Base-by-base conservation (phyloP, 495 filamentous ascomycete species). In the Hypomontagnella submonticulosa region DNA sequence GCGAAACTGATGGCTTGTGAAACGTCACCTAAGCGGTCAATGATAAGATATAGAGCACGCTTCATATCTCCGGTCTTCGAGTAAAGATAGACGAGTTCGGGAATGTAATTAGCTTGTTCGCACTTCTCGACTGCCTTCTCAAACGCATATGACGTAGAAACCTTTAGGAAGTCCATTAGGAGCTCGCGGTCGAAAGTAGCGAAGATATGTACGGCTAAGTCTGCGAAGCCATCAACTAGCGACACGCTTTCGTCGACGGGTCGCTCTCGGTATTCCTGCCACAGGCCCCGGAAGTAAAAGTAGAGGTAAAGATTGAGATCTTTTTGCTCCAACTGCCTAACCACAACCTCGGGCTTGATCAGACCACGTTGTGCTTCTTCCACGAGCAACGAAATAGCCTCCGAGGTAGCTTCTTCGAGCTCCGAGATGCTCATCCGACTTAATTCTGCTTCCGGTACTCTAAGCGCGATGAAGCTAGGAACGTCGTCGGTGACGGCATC, bases 21-120 rank as follows among this genome's bases (percentile, higher is more conserved):
- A 41, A 98, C 92, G 68, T 98, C 93, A 56, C 86, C 86, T 4
- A 99, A 82, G 7, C 89, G 87, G 60, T 93, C 90, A 69, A 97
- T 93, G 63, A 99, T 98, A 44, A 97, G 85, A 66, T 88, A 91
- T 7, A 99, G 81, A 0, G 95, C 95, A 30, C 90, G 84, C 68
- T 97, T 95, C 56, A 91, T 92, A 73, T 97, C 88, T 3, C 95
- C 95, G 2, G 92, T 97, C 73, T 97, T 97, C 36, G 92, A 94
- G 53, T 97, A 88, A 8, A 99, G 84, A 70, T 95, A 96, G 46
- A 99, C 94, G 8, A 97, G 85, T 73, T 98, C 95, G 1, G 90
- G 88, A 50, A 93, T 92, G 74, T 88, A 97, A 63, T 88, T 86
- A 42, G 83, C 78, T 8, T 81, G 73, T 74, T 97, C 91, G 72